Evolutionary conservation across 2,329 filamentous ascomycete genomes (phyloP), one percentile per base, ranked within the genome.

Genomic region (Aspergillus pseudoviridinutans): DNA sequence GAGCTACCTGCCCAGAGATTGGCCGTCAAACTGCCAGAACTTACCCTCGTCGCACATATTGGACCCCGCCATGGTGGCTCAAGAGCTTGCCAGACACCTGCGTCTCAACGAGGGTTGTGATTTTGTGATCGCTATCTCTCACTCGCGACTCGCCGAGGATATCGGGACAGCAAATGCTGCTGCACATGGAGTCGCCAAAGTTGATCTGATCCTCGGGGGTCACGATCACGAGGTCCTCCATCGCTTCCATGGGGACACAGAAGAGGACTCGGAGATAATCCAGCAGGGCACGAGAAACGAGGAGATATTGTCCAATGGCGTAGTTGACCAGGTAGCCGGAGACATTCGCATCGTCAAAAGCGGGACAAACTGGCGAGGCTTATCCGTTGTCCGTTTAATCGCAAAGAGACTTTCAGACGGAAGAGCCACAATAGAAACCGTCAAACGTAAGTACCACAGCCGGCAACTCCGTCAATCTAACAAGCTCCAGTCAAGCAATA

Each of bases 211-310:
- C 1, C 61, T 67, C 0, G 66, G 65, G 1, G 66, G 66, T 3
- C 66, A 68, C 52, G 65, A 68, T 27, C 66, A 68, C 54, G 51
- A 67, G 3, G 56, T 66, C 24, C 44, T 66, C 2, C 61, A 61
- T n/a, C 56, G 66, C 3, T 61, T 57, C 49, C 54, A 44, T 9
- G 57, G 57, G 9, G 62, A 66, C 56, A 59, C 55, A 1, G 56
- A 61, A 42, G 24, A 53, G 1, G 51, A 63, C 32, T 55, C 64
- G 3, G 57, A 51, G 24, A 50, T 62, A 12, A 47, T 64, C n/a
- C 49, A 60, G 7, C 52, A 62, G 3, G 61, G 61, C 5, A 17
- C 47, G 22, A 46, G 49, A 8, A 51, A 56, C n/a, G 52, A 22
- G 12, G 55, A 54, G 4, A 53, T 49, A 14, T 52, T 50, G 12